A percentile compares a stretch with the other conserved stretches of the same genome.
These are phyloP conservation scores for Dendrobium chrysotoxum DNA, from an alignment of 106 monocot genomes.

Conservation along the genomic window DNA sequence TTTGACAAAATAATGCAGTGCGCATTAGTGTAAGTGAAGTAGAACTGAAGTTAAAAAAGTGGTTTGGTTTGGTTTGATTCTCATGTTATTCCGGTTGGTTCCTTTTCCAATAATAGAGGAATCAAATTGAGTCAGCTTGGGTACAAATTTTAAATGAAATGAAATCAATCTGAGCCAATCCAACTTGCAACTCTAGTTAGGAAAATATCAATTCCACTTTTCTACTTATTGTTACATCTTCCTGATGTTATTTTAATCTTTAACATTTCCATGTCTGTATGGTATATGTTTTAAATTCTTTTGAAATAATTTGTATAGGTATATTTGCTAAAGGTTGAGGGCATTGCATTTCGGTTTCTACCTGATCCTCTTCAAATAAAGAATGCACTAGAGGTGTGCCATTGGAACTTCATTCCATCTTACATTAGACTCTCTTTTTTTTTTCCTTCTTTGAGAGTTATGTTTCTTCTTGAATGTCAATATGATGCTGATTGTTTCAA, in stretches of 20 bases:
- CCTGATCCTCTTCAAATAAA: conserved; percentile 98
- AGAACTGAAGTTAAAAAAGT: neutral
- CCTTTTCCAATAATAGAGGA: neutral
- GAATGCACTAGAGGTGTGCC: conserved; percentile 79
- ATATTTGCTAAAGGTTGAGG: conserved; percentile 98
- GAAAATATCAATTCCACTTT: neutral
- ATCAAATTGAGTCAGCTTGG: neutral
- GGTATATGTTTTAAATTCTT: conserved; percentile 7
- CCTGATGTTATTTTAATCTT: neutral
- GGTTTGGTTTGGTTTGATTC: neutral
- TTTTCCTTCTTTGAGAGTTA: neutral
- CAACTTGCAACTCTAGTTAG: neutral
- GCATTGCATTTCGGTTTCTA: conserved; percentile 93
- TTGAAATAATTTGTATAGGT: conserved; percentile 41
- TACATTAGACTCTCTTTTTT: neutral
- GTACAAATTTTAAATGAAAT: neutral
- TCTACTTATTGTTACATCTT: neutral
- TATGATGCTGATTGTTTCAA: neutral
- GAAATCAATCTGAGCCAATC: neutral
- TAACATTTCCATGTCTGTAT: neutral
- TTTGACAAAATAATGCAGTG: neutral
- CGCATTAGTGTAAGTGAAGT: neutral
- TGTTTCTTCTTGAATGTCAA: neutral
- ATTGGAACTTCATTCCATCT: neutral
- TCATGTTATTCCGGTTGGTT: neutral